Base-by-base conservation (phyloP, 192 early-diverging fungal genomes). In the Funneliformis mosseae region DNA sequence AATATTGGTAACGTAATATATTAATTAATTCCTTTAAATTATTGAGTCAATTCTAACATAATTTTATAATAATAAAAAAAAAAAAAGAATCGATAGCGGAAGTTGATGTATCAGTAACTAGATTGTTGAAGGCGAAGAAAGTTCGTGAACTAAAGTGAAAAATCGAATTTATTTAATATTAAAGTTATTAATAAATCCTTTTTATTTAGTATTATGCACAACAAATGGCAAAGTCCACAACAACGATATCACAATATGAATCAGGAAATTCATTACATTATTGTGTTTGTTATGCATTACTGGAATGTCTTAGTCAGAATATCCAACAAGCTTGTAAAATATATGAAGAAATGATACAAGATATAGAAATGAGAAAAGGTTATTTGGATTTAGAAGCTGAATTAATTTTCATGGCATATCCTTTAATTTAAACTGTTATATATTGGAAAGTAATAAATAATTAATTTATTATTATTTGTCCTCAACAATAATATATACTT, bases 221-320 rank as follows among this genome's bases (percentile, higher is more conserved):
- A 81, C 64, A 81, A 72, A 83, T 76, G 60, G 75, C 74, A 45
- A 77, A 83, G n/a, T n/a, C 85, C 6, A 74, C 83, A 21, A 80
- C 64, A 14, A 76, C 82, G 0, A 74, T 72, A 60, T 76, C 69
- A 48, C 80, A 68, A 80, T 33, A 55, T 59, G 77, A 80, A 45
- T 72, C 69, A 25, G 62, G 73, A 59, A 81, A 43, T 43, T 78
- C 75, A 10, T 61, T 74, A 48, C 55, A 84, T 39, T 69, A 76
- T 18, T 83, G 76, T 59, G 76, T 81, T 5, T 84, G 84, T 62
- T 79, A 76, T 69, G 83, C 77, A 6, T 61, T 84, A 25, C 78
- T 88, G 41, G 81, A 84, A 71, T 85, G 85, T 71, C 79, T 88
- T 48, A 79, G 74, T 8, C 67, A 79, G 16, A 83, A 84, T 23